Conservation (phyloP, 352 stramenopile species). For the Pythium apleroticum region DNA sequence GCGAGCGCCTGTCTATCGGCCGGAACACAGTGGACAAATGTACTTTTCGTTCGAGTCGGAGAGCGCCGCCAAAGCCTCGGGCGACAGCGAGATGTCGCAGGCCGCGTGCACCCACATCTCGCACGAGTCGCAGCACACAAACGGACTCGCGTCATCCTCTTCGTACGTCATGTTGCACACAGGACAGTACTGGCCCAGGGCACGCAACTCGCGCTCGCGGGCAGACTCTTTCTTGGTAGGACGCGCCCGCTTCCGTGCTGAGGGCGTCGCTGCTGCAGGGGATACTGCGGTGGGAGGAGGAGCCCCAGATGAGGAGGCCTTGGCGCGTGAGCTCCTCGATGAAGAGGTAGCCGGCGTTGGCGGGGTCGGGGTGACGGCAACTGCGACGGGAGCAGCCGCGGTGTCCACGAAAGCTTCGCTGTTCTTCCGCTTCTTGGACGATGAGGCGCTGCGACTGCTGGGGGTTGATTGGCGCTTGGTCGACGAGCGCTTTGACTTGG, state of each 20-base stretch:
- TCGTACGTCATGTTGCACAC: conserved; percentile 87
- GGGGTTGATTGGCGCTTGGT: conserved; percentile 15
- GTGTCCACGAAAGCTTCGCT: conserved; percentile 16
- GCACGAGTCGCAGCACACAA: conserved; percentile 88
- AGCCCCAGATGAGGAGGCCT: conserved; percentile 11
- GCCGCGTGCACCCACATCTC: conserved; percentile 85
- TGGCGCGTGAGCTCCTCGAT: conserved; percentile 4
- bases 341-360: conserved; percentile 11
- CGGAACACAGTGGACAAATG: conserved; percentile 77
- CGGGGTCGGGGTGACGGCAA: conserved; percentile 2
- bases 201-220: conserved; percentile 76
- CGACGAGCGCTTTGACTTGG: conserved; percentile 1
- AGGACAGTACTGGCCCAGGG: conserved; percentile 81
- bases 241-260: conserved; percentile 47
- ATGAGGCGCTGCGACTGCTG: conserved; percentile 3
- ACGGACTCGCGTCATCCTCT: conserved; percentile 81
- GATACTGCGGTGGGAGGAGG: conserved; percentile 13
- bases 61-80: conserved; percentile 67
- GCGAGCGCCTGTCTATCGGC: conserved; percentile 35
- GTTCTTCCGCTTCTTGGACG: conserved; percentile 35
- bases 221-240: conserved; percentile 59
- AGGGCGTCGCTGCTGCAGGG: conserved; percentile 22
- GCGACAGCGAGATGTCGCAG: conserved; percentile 67
- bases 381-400: not conserved
- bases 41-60: conserved; percentile 80